Conservation (phyloP, 331 rosid species). For the Cydonia oblonga region DNA sequence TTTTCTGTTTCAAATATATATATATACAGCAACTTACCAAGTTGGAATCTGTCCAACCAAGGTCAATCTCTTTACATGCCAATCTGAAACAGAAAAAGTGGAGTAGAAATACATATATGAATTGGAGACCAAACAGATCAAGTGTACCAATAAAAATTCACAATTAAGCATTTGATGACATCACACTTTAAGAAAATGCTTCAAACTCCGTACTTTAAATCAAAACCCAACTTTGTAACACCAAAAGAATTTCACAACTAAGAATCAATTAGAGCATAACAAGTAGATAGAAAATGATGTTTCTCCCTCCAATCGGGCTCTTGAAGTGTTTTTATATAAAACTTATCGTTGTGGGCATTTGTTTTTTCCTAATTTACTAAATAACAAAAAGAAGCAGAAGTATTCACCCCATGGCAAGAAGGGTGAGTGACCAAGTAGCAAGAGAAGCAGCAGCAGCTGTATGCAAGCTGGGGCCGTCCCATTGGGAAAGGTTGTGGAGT, state of each 20-base stretch:
- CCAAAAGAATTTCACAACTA: too few relatives aligned
- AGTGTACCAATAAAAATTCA: not conserved
- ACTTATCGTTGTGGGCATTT: not conserved
- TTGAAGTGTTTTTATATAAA: too few relatives aligned
- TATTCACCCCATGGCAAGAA: conserved; percentile 82
- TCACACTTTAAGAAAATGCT: too few relatives aligned
- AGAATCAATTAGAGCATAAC: too few relatives aligned
- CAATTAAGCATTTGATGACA: too few relatives aligned
- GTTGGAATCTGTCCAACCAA: conserved; percentile 66
- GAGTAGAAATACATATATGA: not conserved
- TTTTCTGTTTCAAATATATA: not conserved
- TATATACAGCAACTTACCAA: conserved; percentile 37
- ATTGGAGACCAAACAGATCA: too few relatives aligned
- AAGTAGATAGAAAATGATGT: not conserved
- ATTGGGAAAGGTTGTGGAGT: conserved; percentile 35
- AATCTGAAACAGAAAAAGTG: conserved; percentile 39
- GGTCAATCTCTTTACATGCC: conserved; percentile 79
- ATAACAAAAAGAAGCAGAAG: not conserved
- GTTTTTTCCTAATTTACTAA: not conserved
- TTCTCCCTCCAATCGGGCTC: not conserved
- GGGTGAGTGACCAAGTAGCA: conserved; percentile 50
- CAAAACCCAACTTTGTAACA: too few relatives aligned
- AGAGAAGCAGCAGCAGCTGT: conserved; percentile 70
- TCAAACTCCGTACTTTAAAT: too few relatives aligned
- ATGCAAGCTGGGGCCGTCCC: conserved; percentile 39